Evolutionary conservation across 2,329 filamentous ascomycete genomes (phyloP).

Genomic region (Aspergillus novoparasiticus): DNA sequence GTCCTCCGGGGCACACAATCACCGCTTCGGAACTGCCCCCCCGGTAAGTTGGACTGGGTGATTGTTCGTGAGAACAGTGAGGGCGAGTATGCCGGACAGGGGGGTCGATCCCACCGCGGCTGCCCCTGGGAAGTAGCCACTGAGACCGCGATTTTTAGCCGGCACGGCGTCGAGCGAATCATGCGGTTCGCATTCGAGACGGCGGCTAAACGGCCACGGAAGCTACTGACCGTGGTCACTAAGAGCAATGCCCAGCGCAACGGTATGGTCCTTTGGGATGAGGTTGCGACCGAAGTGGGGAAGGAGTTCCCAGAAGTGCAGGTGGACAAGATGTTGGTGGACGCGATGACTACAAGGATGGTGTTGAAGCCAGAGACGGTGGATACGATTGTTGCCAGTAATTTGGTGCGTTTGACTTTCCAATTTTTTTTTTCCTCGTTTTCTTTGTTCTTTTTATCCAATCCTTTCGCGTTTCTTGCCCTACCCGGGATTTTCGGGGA

Average conservation of each 20-base stretch:
- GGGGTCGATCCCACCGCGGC: constrained; percentile 62
- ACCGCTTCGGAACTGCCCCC: constrained; percentile 56
- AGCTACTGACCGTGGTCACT: constrained; percentile 64
- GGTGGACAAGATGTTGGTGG: constrained; percentile 67
- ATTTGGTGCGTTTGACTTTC: constrained; percentile 44
- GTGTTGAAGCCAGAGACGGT: constrained; percentile 61
- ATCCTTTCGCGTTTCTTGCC: background rate
- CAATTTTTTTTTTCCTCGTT: background rate
- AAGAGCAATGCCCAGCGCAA: constrained; percentile 69
- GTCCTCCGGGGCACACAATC: constrained; percentile 63
- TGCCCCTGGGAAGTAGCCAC: constrained; percentile 63
- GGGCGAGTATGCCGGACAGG: constrained; percentile 67
- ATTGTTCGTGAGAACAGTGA: constrained; percentile 69
- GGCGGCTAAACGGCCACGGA: constrained; percentile 58
- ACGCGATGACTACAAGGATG: constrained; percentile 68
- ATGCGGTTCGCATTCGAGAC: constrained; percentile 67
- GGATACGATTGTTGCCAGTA: constrained; percentile 67
- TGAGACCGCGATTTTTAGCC: constrained; percentile 66
- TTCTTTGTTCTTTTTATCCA: background rate
- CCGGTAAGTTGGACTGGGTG: constrained; percentile 67
- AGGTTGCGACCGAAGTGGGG: constrained; percentile 58
- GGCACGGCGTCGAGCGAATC: constrained; percentile 60
- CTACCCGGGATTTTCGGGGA: background rate
- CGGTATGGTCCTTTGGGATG: constrained; percentile 70
- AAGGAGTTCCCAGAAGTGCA: constrained; percentile 63